Conservation (phyloP, 371 early-diverging fungal species). For the Syncephalis plumigaleata region DNA sequence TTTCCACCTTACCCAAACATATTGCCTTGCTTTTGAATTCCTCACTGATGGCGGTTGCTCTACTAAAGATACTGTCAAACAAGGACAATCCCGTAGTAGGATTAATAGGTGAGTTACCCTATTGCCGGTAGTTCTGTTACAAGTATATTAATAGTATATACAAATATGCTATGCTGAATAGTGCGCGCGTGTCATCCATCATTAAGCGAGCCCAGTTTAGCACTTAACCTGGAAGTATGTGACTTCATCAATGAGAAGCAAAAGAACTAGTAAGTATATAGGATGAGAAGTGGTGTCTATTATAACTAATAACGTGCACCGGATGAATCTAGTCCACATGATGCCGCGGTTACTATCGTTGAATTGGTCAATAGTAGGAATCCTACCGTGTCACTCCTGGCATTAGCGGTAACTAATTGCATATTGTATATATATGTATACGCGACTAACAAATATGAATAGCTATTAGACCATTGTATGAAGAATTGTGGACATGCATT, state of each 20-base stretch:
- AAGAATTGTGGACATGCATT: slow-evolving; percentile 95
- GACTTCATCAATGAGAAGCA: slow-evolving; percentile 81
- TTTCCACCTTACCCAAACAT: too few relatives aligned
- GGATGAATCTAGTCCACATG: slow-evolving; percentile 41
- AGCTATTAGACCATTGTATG: slow-evolving; percentile 83
- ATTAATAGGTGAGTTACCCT: too few relatives aligned
- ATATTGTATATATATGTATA: not conserved
- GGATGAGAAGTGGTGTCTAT: not conserved
- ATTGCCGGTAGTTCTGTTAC: too few relatives aligned
- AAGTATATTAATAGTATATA: too few relatives aligned
- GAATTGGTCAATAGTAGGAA: slow-evolving; percentile 55
- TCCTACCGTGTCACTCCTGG: slow-evolving; percentile 43
- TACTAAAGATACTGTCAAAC: too few relatives aligned
- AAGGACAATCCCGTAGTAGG: too few relatives aligned
- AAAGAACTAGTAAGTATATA: slow-evolving; percentile 46
- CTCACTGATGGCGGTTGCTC: too few relatives aligned
- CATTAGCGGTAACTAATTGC: slow-evolving; percentile 34
- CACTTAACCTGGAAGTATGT: slow-evolving; percentile 81
- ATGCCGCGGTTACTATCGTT: slow-evolving; percentile 69
- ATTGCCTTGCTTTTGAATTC: too few relatives aligned
- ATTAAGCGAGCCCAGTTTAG: slow-evolving; percentile 55
- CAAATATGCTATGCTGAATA: slow-evolving; percentile 13
- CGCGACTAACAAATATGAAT: not conserved
- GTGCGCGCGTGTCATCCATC: slow-evolving; percentile 65
- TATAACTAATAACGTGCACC: not conserved